Evolutionary conservation across 2,329 filamentous ascomycete genomes (phyloP), one percentile per base, ranked within the genome.

Genomic region (Madurella mycetomatis): DNA sequence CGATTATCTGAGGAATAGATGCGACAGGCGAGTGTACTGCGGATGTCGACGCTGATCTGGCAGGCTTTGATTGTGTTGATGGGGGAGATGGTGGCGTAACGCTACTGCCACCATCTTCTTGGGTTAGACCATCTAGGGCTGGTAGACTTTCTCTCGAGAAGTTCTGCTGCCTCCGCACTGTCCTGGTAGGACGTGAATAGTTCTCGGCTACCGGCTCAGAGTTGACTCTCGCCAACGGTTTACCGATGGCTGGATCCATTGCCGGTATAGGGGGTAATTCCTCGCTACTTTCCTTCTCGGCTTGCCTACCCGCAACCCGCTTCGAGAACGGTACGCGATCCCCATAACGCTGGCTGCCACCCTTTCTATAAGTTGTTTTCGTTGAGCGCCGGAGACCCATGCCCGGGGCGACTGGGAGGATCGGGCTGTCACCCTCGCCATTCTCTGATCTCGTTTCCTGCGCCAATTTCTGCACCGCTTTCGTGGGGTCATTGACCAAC

Each of bases 371-470:
- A 25, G 89, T 92, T 5, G 94, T 99, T 51, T 90, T 83, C 17
- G 91, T 99, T 12, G 94, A 96, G 58, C 94, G 83, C 63, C 94
- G 87, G 47, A 99, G 74, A 32, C 90, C 89, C 69, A 87, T 84
- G 3, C 90, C 90, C 1, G 85, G 84, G 17, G 87, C 84, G 54
- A 87, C 82, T 1, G 91, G 88, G 41, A 97, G 74, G 59, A 97
- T 96, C 7, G 92, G 91, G 74, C 88, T 86, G 67, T 97, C 92
- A 41, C 90, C 88, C 62, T 65, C 66, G 59, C 69, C 65, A 53
- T 75, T 66, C 64, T 75, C 69, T 58, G 75, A 65, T 55, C 79
- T 76, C 11, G 77, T 72, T 42, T 81, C 80, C 72, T 87, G 73
- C 1, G 80, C 74, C 67, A 94, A 75, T 64, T 86, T 84, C 66